Percentiles rank a stretch among this genome's conserved stretches.
These are phyloP conservation scores for Flaveria trinervia DNA, from an alignment of 129 eudicot species.

Conservation along the genomic window DNA sequence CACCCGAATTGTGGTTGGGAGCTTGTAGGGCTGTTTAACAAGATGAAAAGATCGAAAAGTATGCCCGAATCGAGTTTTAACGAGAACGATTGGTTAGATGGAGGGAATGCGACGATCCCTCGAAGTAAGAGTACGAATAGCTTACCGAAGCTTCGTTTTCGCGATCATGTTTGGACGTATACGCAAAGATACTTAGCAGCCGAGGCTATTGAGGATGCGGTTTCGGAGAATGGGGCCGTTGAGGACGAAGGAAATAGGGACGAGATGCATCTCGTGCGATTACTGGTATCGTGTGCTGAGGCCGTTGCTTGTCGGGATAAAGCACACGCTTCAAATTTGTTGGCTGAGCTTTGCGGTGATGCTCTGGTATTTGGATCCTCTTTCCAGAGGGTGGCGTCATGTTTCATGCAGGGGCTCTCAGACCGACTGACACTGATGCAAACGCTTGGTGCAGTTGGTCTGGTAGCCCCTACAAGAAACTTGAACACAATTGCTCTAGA, in stretches of 20 bases:
- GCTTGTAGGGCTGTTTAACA: conserved; percentile 22
- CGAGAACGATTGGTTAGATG: conserved; percentile 4
- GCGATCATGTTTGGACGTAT: conserved; percentile 70
- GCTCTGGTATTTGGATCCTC: conserved; percentile 73
- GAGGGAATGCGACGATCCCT: conserved; percentile 20
- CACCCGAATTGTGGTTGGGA: conserved; percentile 21
- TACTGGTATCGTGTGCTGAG: conserved; percentile 69
- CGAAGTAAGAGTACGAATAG: conserved; percentile 50
- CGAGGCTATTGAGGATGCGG: conserved; percentile 70
- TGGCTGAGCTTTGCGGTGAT: conserved; percentile 60
- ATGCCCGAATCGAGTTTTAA: conserved; percentile 35
- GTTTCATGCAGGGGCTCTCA: conserved; percentile 77
- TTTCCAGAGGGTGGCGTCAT: conserved; percentile 82
- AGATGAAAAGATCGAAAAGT: conserved; percentile 51
- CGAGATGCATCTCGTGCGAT: conserved; percentile 66
- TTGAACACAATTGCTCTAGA: conserved; percentile 44
- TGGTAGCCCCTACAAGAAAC: conserved; percentile 46
- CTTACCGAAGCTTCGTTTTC: conserved; percentile 58
- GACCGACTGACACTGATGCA: conserved; percentile 65
- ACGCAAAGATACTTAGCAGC: conserved; percentile 60
- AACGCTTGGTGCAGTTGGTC: conserved; percentile 70
- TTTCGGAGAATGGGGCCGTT: conserved; percentile 24
- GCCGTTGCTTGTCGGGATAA: conserved; percentile 85
- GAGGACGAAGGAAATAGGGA: conserved; percentile 43
- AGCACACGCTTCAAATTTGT: conserved; percentile 54